phyloP scores from a whole-genome alignment of 1,284 basidiomycete species.

The Cystobasidium slooffiae region DNA sequence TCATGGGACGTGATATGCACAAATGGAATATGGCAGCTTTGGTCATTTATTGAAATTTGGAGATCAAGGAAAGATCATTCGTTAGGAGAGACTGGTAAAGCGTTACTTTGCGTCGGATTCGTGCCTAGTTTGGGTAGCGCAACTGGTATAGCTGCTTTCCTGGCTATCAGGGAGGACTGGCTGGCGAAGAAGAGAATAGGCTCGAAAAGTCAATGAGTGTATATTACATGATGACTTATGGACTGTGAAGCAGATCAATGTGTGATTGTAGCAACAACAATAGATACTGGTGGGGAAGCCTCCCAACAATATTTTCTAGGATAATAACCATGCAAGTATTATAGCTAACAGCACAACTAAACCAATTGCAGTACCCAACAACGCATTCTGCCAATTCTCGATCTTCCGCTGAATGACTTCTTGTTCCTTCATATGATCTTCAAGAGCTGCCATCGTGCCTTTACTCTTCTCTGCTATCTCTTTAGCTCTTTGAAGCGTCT shows the following conservation, averaged over 20 bases:
- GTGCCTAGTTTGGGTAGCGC: conserved; percentile 29
- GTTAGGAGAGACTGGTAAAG: conserved; percentile 1
- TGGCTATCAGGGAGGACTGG: conserved; percentile 34
- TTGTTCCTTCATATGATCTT: conserved; percentile 29
- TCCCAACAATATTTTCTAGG: too few relatives aligned
- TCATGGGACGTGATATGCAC: conserved; percentile 42
- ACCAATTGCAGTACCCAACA: conserved; percentile 13
- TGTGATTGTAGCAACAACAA: conserved; percentile 4
- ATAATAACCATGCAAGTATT: conserved; percentile 27
- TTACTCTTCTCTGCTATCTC: conserved; percentile 10
- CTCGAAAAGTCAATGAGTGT: conserved; percentile 3
- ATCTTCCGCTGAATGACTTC: conserved; percentile 29
- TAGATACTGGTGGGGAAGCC: too few relatives aligned
- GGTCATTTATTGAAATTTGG: conserved; percentile 33
- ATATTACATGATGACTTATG: background rate
- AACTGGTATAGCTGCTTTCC: conserved; percentile 22
- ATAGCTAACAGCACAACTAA: conserved; percentile 19
- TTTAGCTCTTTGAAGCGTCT: conserved; percentile 15
- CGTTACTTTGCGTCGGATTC: conserved; percentile 8
- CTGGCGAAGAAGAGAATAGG: background rate
- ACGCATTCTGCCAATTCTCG: conserved; percentile 11
- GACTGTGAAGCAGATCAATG: background rate
- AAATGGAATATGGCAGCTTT: conserved; percentile 36
- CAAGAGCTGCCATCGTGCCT: conserved; percentile 24
- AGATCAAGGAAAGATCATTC: background rate